Evolutionary conservation across 192 early-diverging fungal genomes (phyloP).

Genomic region (Rhizoclosmatium sp.): DNA sequence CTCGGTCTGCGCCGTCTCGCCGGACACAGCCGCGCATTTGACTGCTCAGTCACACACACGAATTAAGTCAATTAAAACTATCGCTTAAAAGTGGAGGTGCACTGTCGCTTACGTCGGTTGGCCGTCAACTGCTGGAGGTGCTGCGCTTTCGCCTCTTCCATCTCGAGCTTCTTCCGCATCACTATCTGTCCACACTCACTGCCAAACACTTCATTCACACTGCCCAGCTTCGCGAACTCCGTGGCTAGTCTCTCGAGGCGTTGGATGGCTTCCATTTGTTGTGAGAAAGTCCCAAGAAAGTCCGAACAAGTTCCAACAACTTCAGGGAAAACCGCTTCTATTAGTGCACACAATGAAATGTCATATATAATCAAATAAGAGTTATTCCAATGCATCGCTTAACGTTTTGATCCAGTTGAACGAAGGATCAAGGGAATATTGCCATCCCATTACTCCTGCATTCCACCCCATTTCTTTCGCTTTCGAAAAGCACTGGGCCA

Average conservation of each 20-base stretch:
- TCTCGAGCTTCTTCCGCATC: not conserved
- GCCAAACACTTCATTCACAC: no score
- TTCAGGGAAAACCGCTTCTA: no score
- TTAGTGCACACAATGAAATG: no score
- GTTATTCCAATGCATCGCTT: not conserved
- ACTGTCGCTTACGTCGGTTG: no score
- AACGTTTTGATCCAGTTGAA: not conserved
- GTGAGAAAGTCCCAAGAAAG: no score
- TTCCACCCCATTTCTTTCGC: conserved; percentile 47
- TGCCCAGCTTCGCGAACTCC: no score
- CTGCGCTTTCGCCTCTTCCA: conserved; percentile 2
- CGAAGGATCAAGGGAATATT: not conserved
- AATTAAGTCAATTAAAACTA: not conserved
- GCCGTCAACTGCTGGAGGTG: not conserved
- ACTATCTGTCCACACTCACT: no score
- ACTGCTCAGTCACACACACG: not conserved
- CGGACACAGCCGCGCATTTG: not conserved
- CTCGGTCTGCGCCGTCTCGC: not conserved
- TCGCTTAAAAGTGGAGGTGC: not conserved
- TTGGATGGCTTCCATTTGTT: no score
- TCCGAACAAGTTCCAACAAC: no score
- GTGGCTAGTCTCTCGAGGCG: no score
- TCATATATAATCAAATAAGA: not conserved
- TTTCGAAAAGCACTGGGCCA: conserved; percentile 43
- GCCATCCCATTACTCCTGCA: conserved; percentile 46